Percentiles rank a stretch among this genome's conserved stretches.
Evolutionary conservation across 2,329 filamentous ascomycete genomes (phyloP).

Genomic region (Colletotrichum godetiae): DNA sequence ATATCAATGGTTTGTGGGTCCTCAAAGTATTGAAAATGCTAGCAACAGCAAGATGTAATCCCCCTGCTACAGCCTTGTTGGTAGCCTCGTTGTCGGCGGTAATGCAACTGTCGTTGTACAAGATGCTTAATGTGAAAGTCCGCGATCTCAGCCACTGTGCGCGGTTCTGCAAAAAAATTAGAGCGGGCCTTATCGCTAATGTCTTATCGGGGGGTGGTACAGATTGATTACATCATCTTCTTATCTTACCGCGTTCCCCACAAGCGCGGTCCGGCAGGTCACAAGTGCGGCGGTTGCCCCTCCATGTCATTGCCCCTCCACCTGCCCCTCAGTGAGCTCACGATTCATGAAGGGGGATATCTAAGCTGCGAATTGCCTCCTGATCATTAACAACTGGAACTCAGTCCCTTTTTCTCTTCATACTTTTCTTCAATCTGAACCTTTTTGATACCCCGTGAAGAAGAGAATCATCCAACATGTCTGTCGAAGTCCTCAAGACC

Average conservation of each 20-base stretch:
- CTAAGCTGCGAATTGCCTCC: constrained; percentile 22
- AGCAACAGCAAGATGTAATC: background rate
- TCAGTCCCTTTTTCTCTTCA: background rate
- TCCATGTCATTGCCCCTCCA: constrained; percentile 16
- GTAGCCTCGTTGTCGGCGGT: background rate
- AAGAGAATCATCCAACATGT: constrained; percentile 58
- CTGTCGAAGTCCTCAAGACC: constrained; percentile 75
- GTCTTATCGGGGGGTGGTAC: background rate
- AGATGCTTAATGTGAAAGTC: background rate
- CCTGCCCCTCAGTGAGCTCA: constrained; percentile 35
- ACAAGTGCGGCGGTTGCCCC: constrained; percentile 2
- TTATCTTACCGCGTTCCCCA: constrained; percentile 7
- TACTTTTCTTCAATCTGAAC: background rate
- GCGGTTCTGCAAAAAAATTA: constrained; percentile 30
- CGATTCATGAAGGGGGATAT: constrained; percentile 33
- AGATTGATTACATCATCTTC: constrained; percentile 32
- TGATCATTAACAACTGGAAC: background rate
- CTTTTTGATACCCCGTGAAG: background rate
- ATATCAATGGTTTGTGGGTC: background rate
- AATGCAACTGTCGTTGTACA: constrained; percentile 2
- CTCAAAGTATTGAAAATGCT: background rate
- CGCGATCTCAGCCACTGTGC: constrained; percentile 4
- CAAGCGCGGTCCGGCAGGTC: constrained; percentile 23
- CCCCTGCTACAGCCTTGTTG: background rate
- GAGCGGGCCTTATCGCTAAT: constrained; percentile 13